phyloP scores from a whole-genome alignment of 495 filamentous ascomycete species.

The Cryomyces antarcticus region DNA sequence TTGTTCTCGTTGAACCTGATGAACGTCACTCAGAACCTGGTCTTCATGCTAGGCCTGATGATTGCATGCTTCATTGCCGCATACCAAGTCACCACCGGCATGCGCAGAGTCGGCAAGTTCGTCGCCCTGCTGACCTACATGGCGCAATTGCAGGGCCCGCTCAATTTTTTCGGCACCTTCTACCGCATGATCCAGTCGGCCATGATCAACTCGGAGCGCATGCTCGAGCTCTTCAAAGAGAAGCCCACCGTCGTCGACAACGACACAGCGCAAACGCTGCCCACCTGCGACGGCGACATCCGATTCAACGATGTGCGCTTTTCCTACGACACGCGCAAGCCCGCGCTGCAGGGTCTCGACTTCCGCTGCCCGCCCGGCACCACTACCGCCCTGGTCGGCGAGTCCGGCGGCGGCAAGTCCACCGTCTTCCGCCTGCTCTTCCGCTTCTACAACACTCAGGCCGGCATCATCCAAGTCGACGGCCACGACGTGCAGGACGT shows the following conservation, averaged over 20 bases:
- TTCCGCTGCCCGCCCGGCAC: slow-evolving; percentile 77
- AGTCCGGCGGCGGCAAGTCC: slow-evolving; percentile 91
- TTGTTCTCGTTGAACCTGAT: slow-evolving; percentile 73
- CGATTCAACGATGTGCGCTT: slow-evolving; percentile 76
- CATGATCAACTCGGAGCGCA: slow-evolving; percentile 89
- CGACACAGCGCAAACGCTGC: slow-evolving; percentile 31
- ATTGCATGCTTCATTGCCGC: slow-evolving; percentile 70
- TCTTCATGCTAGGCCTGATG: slow-evolving; percentile 81
- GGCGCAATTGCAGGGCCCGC: slow-evolving; percentile 72
- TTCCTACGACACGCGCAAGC: slow-evolving; percentile 70
- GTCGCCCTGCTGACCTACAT: slow-evolving; percentile 73
- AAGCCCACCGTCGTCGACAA: slow-evolving; percentile 74
- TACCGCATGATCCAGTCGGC: slow-evolving; percentile 90
- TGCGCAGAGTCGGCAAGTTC: slow-evolving; percentile 57
- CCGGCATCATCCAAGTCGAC: slow-evolving; percentile 65
- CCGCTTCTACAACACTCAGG: slow-evolving; percentile 72
- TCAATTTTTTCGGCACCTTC: slow-evolving; percentile 97
- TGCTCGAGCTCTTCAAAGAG: slow-evolving; percentile 89
- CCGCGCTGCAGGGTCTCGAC: slow-evolving; percentile 60
- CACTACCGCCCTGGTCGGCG: slow-evolving; percentile 86
- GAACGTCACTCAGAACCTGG: slow-evolving; percentile 83
- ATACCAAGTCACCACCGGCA: slow-evolving; percentile 61
- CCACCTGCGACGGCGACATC: slow-evolving; percentile 57
- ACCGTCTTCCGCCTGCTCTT: slow-evolving; percentile 93
- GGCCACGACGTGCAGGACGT: slow-evolving; percentile 64